phyloP scores from a whole-genome alignment of 1,284 basidiomycete species.

The Trametes versicolor region DNA sequence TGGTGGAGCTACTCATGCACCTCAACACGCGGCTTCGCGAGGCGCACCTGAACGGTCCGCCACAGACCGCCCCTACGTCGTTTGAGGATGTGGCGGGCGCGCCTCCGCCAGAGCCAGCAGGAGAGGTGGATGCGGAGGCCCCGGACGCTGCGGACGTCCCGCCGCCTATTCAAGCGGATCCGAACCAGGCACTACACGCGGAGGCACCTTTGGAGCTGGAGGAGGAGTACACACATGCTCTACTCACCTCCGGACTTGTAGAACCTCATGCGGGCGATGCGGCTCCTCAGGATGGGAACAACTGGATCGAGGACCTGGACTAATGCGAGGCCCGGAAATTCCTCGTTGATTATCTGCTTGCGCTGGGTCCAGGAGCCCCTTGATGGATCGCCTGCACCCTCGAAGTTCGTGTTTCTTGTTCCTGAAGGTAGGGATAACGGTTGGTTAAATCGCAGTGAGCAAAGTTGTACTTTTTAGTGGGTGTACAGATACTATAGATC shows the following conservation, averaged over 20 bases:
- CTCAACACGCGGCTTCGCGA: not conserved
- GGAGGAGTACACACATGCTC: conserved; percentile 9
- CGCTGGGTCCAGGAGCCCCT: not conserved
- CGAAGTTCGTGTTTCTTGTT: not conserved
- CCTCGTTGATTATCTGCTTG: not conserved
- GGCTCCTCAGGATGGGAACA: not conserved
- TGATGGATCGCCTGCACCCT: not conserved
- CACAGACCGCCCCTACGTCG: not conserved
- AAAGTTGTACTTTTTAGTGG: not conserved
- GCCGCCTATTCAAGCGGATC: conserved; percentile 6
- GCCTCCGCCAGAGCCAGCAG: not conserved
- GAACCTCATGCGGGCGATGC: not conserved
- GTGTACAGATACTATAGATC: not conserved
- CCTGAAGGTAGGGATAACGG: not conserved
- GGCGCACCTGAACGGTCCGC: not conserved
- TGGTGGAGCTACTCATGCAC: not conserved
- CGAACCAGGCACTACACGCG: conserved; percentile 1
- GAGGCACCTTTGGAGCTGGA: conserved; percentile 4
- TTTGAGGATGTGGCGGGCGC: conserved; percentile 8
- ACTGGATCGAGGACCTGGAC: conserved; percentile 1
- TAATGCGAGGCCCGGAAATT: not conserved
- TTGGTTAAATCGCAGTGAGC: not conserved
- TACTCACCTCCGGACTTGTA: conserved; percentile 1
- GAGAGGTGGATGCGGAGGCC: not conserved
- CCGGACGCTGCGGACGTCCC: not conserved